A percentile compares a stretch with the other conserved stretches of the same genome.
phyloP scores from a whole-genome alignment of 1,284 basidiomycete genomes.

The Phellopilus nigrolimitatus region DNA sequence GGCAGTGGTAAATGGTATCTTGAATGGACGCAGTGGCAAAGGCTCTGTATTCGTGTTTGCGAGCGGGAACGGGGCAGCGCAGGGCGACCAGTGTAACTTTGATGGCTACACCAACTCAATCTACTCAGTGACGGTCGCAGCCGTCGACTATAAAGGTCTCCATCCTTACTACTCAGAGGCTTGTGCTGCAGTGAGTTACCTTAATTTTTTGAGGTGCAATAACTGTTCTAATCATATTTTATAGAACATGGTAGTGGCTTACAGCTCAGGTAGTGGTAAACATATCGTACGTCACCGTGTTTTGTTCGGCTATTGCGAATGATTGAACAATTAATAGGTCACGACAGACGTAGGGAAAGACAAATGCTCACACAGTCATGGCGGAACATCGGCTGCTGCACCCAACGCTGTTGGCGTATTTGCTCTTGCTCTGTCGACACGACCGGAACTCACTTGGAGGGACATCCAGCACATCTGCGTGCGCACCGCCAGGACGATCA shows the following conservation, averaged over 20 bases:
- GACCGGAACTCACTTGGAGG: conserved; percentile 94
- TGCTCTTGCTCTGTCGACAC: conserved; percentile 79
- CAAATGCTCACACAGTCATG: conserved; percentile 81
- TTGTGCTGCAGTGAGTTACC: conserved; percentile 63
- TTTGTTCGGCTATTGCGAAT: conserved; percentile 22
- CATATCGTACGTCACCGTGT: conserved; percentile 65
- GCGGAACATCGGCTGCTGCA: conserved; percentile 96
- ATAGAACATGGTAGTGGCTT: conserved; percentile 88
- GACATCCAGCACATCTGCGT: conserved; percentile 94
- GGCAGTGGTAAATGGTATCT: conserved; percentile 91
- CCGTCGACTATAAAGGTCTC: conserved; percentile 86
- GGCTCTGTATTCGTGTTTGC: conserved; percentile 97
- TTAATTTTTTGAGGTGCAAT: not conserved
- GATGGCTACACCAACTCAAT: conserved; percentile 99
- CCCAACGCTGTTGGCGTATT: conserved; percentile 93
- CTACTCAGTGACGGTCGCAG: conserved; percentile 93
- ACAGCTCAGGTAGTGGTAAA: conserved; percentile 93
- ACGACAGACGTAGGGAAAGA: conserved; percentile 92
- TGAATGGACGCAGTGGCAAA: conserved; percentile 86
- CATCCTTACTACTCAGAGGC: conserved; percentile 98
- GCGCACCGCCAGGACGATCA: conserved; percentile 74
- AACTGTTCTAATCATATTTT: not conserved
- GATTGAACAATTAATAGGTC: conserved; percentile 47
- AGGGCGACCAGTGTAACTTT: conserved; percentile 98
- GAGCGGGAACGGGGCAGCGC: conserved; percentile 91